These are phyloP conservation scores for Stagonosporopsis cucurbitacearum DNA, from an alignment of 2,329 filamentous ascomycete genomes.

Conservation along the genomic window DNA sequence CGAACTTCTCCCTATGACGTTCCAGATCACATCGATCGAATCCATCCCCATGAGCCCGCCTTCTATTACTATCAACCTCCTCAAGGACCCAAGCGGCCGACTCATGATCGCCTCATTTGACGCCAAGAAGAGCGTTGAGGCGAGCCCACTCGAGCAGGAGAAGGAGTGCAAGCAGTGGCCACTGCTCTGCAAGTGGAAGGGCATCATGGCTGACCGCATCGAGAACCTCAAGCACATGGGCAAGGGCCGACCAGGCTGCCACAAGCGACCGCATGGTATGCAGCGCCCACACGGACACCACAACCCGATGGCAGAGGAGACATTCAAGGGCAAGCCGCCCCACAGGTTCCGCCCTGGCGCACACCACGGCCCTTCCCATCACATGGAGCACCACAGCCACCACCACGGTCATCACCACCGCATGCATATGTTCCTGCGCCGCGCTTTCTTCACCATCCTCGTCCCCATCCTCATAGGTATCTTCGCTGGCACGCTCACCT, in stretches of 20 bases:
- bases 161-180: slow-evolving; percentile 48
- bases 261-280: slow-evolving; percentile 40
- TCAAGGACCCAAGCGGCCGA: slow-evolving; percentile 46
- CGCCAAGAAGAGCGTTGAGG: slow-evolving; percentile 28
- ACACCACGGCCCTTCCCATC: slow-evolving; percentile 32
- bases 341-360: slow-evolving; percentile 41
- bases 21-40: slow-evolving; percentile 47
- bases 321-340: slow-evolving; percentile 41
- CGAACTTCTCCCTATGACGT: slow-evolving; percentile 49
- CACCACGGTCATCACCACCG: slow-evolving; percentile 32
- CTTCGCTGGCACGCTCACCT: slow-evolving; percentile 70
- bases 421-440: slow-evolving; percentile 48
- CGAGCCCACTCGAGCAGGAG: slow-evolving; percentile 27
- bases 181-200: slow-evolving; percentile 53
- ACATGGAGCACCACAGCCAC: slow-evolving; percentile 25
- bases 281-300: slow-evolving; percentile 30
- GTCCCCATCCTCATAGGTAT: slow-evolving; percentile 73
- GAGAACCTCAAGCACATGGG: slow-evolving; percentile 45
- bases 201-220: slow-evolving; percentile 44
- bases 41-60: slow-evolving; percentile 40
- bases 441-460: slow-evolving; percentile 67
- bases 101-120: slow-evolving; percentile 50
- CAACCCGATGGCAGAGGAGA: slow-evolving; percentile 43
- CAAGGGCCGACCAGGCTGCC: slow-evolving; percentile 39
- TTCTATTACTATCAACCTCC: slow-evolving; percentile 45